Evolutionary conservation across 2,329 filamentous ascomycete genomes (phyloP), one percentile per base, ranked within the genome.

Genomic region (Scytalidium sp.): DNA sequence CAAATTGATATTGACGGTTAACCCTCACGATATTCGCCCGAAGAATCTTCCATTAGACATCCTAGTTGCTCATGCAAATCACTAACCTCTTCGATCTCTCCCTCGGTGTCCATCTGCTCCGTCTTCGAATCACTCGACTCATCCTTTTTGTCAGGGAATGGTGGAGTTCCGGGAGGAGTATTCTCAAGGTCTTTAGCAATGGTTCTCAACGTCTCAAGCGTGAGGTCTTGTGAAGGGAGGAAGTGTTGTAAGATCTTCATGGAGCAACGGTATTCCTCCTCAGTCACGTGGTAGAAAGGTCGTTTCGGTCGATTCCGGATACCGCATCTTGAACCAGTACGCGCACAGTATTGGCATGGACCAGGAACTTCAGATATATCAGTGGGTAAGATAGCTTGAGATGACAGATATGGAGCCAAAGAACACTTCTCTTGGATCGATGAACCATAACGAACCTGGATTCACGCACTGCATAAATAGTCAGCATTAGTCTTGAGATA

Each of bases 211-310:
- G 49, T 50, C 23, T 53, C 53, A 6, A 50, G 29, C 17, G 50
- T 47, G n/a, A 56, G 50, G 9, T 56, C 54, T 43, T 52, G 46
- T 9, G 48, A 46, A 11, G 52, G 54, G 5, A 56, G 45, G 20
- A 56, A 50, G 21, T 56, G 54, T 3, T 50, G 50, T 3, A 56
- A 43, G 8, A 56, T 56, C 32, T 54, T 46, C 52, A 54, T 56
- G 8, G 47, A 49, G 23, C 52, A 54, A 32, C 54, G 50, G 29
- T 56, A 56, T 43, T 56, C 54, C 52, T 56, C 54, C 46, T 56
- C 54, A 9, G 54, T 52, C 22, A 56, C 54, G 47, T 56, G 54
- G 27, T 56, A 56, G 39, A 52, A 56, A 29, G 54, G 54, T 47
- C 54, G 49, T 46, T 54, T 49, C 32, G 51, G 53, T 39, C 48